These are phyloP conservation scores for Nicotiana rustica DNA, from an alignment of 305 asterid genomes.

Conservation along the genomic window DNA sequence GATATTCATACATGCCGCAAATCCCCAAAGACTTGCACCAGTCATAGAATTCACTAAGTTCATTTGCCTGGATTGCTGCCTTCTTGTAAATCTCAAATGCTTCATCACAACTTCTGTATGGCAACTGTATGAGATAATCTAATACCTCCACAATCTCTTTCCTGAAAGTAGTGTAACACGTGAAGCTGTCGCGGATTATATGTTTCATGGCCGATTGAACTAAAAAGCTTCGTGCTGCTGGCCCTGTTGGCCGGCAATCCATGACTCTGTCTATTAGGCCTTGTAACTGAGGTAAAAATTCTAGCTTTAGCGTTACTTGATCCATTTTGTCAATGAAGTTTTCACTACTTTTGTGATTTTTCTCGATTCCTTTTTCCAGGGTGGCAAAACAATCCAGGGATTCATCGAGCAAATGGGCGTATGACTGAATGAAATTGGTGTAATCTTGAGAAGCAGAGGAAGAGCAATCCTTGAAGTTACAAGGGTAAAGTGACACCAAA, in stretches of 20 bases:
- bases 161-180: slow-evolving; percentile 50
- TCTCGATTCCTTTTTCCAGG: slow-evolving; percentile 20
- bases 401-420: slow-evolving; percentile 71
- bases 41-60: slow-evolving; percentile 54
- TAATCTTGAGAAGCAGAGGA: slow-evolving; percentile 61
- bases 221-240: slow-evolving; percentile 54
- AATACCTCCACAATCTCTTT: slow-evolving; percentile 53
- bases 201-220: slow-evolving; percentile 63
- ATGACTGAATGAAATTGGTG: slow-evolving; percentile 60
- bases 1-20: slow-evolving; percentile 64
- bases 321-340: slow-evolving; percentile 33
- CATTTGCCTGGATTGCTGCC: slow-evolving; percentile 63
- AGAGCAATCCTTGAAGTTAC: slow-evolving; percentile 59
- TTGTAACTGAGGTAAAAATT: slow-evolving; percentile 65
- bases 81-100: slow-evolving; percentile 69
- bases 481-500: slow-evolving; percentile 57
- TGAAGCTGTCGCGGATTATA: slow-evolving; percentile 66
- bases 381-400: slow-evolving; percentile 49
- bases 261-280: slow-evolving; percentile 64
- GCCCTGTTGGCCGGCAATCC: slow-evolving; percentile 63
- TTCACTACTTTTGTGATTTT: slow-evolving; percentile 11
- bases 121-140: slow-evolving; percentile 65
- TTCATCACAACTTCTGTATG: slow-evolving; percentile 51
- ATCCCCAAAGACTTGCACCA: slow-evolving; percentile 64
- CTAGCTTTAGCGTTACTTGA: slow-evolving; percentile 49